These are phyloP conservation scores for Eucalyptus fibrosa DNA, from an alignment of 345 rosid genomes.

Conservation along the genomic window DNA sequence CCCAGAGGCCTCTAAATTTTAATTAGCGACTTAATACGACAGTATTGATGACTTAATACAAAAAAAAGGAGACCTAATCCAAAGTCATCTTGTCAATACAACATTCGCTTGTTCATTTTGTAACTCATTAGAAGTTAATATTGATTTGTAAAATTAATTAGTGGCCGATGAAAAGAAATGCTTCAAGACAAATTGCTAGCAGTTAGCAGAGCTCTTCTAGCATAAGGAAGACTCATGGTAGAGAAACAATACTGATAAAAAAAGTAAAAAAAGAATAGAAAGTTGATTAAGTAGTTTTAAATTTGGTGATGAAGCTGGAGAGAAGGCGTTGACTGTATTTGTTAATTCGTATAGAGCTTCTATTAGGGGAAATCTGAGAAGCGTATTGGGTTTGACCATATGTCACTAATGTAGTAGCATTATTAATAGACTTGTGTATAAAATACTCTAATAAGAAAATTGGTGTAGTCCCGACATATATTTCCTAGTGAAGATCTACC, in stretches of 20 bases:
- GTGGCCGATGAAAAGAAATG: neutral
- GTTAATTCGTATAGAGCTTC: neutral
- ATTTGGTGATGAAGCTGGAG: neutral
- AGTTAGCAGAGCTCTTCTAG: neutral
- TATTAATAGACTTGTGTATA: neutral
- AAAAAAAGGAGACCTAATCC: neutral
- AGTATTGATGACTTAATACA: neutral
- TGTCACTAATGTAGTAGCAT: neutral
- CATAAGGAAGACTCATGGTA: accelerated
- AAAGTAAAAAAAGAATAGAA: neutral
- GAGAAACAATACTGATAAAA: neutral
- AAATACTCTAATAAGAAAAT: neutral
- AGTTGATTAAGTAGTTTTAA: neutral
- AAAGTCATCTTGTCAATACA: neutral
- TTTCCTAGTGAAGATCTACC: neutral
- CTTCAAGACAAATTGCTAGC: neutral
- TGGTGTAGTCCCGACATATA: neutral
- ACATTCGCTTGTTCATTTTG: neutral
- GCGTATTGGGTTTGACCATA: neutral
- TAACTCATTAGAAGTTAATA: neutral
- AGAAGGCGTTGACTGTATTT: neutral
- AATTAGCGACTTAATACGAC: neutral
- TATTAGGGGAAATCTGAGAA: neutral
- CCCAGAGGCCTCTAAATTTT: neutral
- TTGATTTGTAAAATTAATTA: neutral